Evolutionary conservation across 495 filamentous ascomycete genomes (phyloP), one percentile per base, ranked within the genome.

Genomic region (Podospora appendiculata): DNA sequence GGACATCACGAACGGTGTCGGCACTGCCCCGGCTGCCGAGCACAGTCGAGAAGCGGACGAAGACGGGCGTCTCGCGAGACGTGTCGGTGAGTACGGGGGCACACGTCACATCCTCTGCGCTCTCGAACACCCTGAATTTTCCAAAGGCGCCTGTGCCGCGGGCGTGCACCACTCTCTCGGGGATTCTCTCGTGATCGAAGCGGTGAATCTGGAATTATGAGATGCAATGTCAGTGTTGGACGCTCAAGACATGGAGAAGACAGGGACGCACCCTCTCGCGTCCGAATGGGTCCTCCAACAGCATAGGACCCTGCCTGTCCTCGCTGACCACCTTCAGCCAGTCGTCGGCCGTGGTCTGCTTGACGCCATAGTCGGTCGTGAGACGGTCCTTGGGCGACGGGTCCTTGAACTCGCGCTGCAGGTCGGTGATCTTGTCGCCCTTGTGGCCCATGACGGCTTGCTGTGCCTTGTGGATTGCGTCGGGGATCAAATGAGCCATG

Each of bases 151-250:
- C 90, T 12, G 80, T 72, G 17, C 89, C 90, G 34, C 90, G 86
- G 32, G 90, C 90, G 62, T 96, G 90, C 6, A 96, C 89, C 12
- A 94, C 89, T 47, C 90, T 77, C 68, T 94, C 89, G 3, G 89
- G 89, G 48, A 93, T 92, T 48, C 89, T 80, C 66, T 95, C 89
- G 57, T 93, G 88, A 59, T 93, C 88, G 61, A 95, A 92, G 52
- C 82, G 79, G 62, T 82, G 79, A 43, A 90, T 88, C 87, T 90
- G 43, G 2, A 19, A 47, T 40, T 4, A 19, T 45, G 34, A 34
- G 10, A 42, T 34, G 8, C n/a, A 40, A 35, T 54, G 33, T n/a
- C 49, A 38, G 17, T 39, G 0, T 8, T 8, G 53, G 12, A 41
- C 3, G 16, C 16, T 25, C n/a, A 34, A 6, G 11, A 51, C 14